Percentiles rank a stretch among this genome's conserved stretches.
These are phyloP conservation scores for Fistulinella prunicolor DNA, from an alignment of 768 basidiomycete genomes.

Conservation along the genomic window DNA sequence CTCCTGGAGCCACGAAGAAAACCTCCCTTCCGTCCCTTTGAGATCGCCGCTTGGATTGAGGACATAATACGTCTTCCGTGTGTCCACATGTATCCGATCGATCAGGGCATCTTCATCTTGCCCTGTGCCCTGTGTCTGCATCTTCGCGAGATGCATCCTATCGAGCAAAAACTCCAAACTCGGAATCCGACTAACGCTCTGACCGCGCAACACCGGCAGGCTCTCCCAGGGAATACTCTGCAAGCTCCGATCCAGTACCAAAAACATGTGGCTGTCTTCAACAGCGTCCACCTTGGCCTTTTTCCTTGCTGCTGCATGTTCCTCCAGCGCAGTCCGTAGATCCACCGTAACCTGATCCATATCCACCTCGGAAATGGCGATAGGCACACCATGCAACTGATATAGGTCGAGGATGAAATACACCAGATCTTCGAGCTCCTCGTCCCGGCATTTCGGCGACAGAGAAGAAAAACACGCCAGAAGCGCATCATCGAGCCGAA, in stretches of 20 bases:
- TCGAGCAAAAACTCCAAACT: conserved; percentile 86
- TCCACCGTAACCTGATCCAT: conserved; percentile 88
- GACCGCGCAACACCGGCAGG: conserved; percentile 77
- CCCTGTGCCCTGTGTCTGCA: conserved; percentile 31
- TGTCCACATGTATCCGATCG: conserved; percentile 58
- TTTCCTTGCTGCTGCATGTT: conserved; percentile 49
- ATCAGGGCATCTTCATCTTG: conserved; percentile 20
- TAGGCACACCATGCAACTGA: conserved; percentile 86
- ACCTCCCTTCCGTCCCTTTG: conserved; percentile 75
- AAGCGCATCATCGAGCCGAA: conserved; percentile 69
- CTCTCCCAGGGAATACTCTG: conserved; percentile 96
- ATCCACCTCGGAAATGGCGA: conserved; percentile 90
- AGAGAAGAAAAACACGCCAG: conserved; percentile 84
- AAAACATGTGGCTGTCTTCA: conserved; percentile 73
- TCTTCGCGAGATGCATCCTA: conserved; percentile 60
- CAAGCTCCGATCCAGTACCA: conserved; percentile 86
- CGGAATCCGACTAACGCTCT: conserved; percentile 91
- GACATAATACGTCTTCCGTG: conserved; percentile 72
- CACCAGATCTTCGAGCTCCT: conserved; percentile 92
- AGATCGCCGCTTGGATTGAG: conserved; percentile 94
- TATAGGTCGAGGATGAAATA: conserved; percentile 94
- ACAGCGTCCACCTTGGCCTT: conserved; percentile 24
- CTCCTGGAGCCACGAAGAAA: conserved; percentile 70
- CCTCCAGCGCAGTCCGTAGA: conserved; percentile 72
- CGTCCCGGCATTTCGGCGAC: conserved; percentile 78